Evolutionary conservation across 2,329 filamentous ascomycete genomes (phyloP).

Genomic region (Colletotrichum sidae): DNA sequence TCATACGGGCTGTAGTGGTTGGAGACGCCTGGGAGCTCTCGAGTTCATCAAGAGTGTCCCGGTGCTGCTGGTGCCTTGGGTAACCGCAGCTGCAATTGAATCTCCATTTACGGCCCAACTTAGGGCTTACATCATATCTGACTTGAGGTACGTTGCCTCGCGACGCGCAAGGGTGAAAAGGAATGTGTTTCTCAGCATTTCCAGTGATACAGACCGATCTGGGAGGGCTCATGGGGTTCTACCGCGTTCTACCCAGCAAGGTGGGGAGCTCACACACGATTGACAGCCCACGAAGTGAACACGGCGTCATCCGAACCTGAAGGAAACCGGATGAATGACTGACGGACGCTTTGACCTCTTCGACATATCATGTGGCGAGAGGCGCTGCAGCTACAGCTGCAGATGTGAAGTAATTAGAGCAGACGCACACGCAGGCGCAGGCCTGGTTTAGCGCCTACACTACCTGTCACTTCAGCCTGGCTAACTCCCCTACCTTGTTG

Average conservation of each 20-base stretch:
- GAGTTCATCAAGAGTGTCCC: conserved; percentile 7
- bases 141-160: too few species aligned
- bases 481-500: too few species aligned
- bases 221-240: too few species aligned
- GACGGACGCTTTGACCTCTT: conserved; percentile 18
- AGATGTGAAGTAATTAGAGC: not conserved
- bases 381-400: conserved; percentile 26
- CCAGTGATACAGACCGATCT: not conserved
- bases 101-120: conserved; percentile 17
- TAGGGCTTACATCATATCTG: not conserved
- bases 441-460: not conserved
- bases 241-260: too few species aligned
- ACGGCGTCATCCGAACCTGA: conserved; percentile 24
- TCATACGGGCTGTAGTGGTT: not conserved
- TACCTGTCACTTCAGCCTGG: too few species aligned
- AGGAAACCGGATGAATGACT: too few species aligned
- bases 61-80: conserved; percentile 23
- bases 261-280: not conserved
- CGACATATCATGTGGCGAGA: conserved; percentile 28
- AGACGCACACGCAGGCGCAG: not conserved
- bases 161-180: not conserved
- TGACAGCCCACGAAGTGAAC: not conserved
- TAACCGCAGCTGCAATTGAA: conserved; percentile 31
- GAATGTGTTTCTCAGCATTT: not conserved
- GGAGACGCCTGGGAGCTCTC: not conserved